Base-by-base conservation (phyloP, 345 rosid species). In the Carallia pectinifolia region DNA sequence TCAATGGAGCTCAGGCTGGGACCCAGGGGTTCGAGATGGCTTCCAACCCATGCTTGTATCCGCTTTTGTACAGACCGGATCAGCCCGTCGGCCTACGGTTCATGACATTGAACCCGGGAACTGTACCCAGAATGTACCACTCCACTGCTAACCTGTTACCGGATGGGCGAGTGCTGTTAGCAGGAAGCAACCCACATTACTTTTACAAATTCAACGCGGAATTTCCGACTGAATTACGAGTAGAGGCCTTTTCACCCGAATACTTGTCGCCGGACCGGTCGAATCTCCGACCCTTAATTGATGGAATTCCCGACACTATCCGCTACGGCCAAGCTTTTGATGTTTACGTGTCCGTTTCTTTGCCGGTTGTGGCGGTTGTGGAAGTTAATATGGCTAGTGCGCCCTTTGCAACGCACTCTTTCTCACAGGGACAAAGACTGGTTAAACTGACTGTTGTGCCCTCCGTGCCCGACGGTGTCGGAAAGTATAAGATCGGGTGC, bases 221-320 rank as follows among this genome's bases (percentile, higher is more conserved):
- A 40, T 94, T 81, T 36, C 97, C 97, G 0, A 94, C 96, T 0
- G 98, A 94, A 74, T 67, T 94, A 56, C 87, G 95, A 38, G 77
- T 94, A 16, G 98, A 94, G 72, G 89, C 93, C 6, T 94, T 94
- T 77, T 94, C 95, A 1, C 98, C 95, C 5, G 95, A 89, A 73
- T 94, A 94, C 74, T 68, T 94, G 29, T 85, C 93, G 0, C 70
- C 80, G 4, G 98, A 94, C 71, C 88, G 95, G 47, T 90, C 91
- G 5, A 87, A 90, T 62, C 53, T 94, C 66, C 84, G 97, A 62
- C 94, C 98, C 1, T 12, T 61, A n/a, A 74, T 93, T 9, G 69
- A 66, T 13, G 62, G 63, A n/a, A 53, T 71, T 1, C 75, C 80
- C 4, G 72, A 76, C 12, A 48, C 69, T 44, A 61, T 76, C 6